Base-by-base conservation (phyloP, 2,329 filamentous ascomycete genomes). In the Neofusicoccum laricinum region DNA sequence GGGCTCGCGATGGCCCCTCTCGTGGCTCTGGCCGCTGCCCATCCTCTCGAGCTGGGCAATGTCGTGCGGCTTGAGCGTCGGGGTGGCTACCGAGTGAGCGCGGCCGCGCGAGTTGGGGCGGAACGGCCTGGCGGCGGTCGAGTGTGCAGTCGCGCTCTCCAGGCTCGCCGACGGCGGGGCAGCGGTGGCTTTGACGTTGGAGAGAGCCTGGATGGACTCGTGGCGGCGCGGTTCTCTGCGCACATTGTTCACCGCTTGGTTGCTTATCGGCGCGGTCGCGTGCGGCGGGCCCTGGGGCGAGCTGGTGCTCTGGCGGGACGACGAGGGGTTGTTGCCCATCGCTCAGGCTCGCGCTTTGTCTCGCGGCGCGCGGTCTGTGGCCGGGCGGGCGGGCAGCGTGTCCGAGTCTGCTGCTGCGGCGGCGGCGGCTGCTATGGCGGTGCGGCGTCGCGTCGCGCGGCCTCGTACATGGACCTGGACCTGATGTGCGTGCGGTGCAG, bases 11-110 rank as follows among this genome's bases (percentile, higher is more conserved):
- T 14, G 48, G 58, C 63, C 61, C 61, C 74, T 75, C 19, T 73
- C 71, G 67, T 69, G 71, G 67, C 74, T 77, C 69, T 77, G 73
- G 68, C 78, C 76, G 68, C 77, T 78, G 67, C 78, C 78, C 77
- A 79, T 78, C 64, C 66, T 73, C 48, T 72, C 70, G 48, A 69
- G 63, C 62, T 66, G 43, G 32, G 67, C 57, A 68, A 64, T 21
- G 67, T 74, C 71, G 64, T 74, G 71, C 66, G 71, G 41, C 69
- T 68, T 71, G 40, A 61, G 64, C 40, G 46, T 61, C 14, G 64
- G 57, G 11, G 62, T 64, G 63, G 67, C 65, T 55, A 69, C 65
- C 19, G 68, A 66, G 57, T 72, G 70, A 59, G 72, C 68, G 59
- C 74, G 69, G 65, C 69, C 69, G 48, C 74, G 71, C 55, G 71